Evolutionary conservation across 371 early-diverging fungal genomes (phyloP), one percentile per base, ranked within the genome.

Genomic region (Mortierella sp.): DNA sequence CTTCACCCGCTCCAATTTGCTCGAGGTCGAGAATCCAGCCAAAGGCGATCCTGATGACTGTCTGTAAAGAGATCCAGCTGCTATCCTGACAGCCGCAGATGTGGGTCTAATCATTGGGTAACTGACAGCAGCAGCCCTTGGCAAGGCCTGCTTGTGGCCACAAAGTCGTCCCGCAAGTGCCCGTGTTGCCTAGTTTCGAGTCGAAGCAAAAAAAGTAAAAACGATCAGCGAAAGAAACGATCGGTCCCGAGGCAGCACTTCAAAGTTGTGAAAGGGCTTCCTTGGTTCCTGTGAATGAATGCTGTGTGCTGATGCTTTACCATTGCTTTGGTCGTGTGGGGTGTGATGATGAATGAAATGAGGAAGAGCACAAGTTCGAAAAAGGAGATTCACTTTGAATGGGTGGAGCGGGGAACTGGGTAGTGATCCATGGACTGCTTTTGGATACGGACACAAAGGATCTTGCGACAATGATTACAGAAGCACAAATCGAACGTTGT

Each of bases 91-190:
- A 31, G 75, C 75, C 31, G 77, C 75, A 48, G 77, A 34, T 26
- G 72, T 21, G 34, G 81, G 80, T 73, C 76, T 72, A 72, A 84
- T 51, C 37, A 75, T 64, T 55, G 74, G 71, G 19, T 8, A 19
- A 44, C 28, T 40, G 71, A 71, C 50, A 71, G 48, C 72, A 67
- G 73, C 55, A 72, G 48, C 75, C 34, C 73, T 26, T 50, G 78
- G 55, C 13, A 78, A 64, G 34, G 46, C 81, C 78, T 44, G 82
- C 73, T 74, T 83, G 81, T 78, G 82, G 78, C 72, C 88, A 78
- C 81, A 78, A 75, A 70, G 81, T 82, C 88, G 88, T 88, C 50
- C 76, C 80, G 73, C 83, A 83, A 80, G 79, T 75, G 77, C 72
- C 69, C 70, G 72, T 79, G 73, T 73, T 21, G 72, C 73, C 78